Percentiles rank a stretch among this genome's conserved stretches.
Conservation (phyloP, 305 asterid species). For the Fraxinus floribunda region DNA sequence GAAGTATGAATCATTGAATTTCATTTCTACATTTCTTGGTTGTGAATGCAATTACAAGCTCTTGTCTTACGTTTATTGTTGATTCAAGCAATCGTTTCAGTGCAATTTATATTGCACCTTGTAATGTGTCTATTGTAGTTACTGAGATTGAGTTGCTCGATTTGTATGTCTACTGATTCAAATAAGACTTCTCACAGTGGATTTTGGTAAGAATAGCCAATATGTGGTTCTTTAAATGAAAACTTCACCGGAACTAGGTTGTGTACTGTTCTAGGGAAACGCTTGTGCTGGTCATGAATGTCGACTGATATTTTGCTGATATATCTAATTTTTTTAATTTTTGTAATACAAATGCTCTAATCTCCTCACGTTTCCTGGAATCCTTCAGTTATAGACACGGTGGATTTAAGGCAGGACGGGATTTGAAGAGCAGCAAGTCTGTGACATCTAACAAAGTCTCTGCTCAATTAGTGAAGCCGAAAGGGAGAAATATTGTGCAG, state of each 20-base stretch:
- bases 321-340: neutral
- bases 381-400: constrained; percentile 19
- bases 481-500: constrained; percentile 12
- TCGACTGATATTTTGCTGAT: neutral
- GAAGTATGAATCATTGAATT: neutral
- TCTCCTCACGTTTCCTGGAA: constrained; percentile 3
- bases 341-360: neutral
- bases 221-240: neutral
- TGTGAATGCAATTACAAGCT: neutral
- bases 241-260: neutral
- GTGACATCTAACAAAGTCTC: neutral
- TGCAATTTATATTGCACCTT: neutral
- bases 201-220: neutral
- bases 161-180: neutral
- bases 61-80: neutral
- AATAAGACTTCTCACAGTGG: neutral
- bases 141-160: neutral
- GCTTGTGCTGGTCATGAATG: neutral
- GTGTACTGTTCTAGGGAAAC: neutral
- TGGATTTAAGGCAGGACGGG: neutral
- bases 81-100: neutral
- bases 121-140: neutral
- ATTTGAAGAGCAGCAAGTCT: neutral
- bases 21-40: neutral
- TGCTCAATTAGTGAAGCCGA: neutral